These are phyloP conservation scores for Trichoderma asperelloides DNA, from an alignment of 495 filamentous ascomycete genomes.

Conservation along the genomic window DNA sequence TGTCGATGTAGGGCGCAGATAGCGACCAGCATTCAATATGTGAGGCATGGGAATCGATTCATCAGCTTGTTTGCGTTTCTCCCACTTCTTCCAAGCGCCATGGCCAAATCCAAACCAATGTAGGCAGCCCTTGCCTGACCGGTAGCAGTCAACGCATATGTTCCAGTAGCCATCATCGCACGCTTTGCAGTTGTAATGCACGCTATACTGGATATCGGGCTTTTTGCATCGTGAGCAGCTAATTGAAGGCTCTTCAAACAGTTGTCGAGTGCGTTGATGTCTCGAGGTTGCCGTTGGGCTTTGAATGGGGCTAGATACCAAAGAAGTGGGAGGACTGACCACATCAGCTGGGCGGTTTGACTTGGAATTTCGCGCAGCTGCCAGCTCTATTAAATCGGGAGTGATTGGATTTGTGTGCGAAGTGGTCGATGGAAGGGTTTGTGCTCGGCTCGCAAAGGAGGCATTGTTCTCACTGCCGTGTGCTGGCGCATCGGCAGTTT, in stretches of 20 bases:
- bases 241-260: slow-evolving; percentile 62
- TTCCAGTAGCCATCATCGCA: slow-evolving; percentile 66
- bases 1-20: slow-evolving; percentile 42
- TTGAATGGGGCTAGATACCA: not conserved
- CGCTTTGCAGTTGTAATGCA: slow-evolving; percentile 66
- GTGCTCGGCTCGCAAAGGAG: slow-evolving; percentile 7
- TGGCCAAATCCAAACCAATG: slow-evolving; percentile 71
- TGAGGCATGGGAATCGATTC: slow-evolving; percentile 48
- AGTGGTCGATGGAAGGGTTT: not conserved
- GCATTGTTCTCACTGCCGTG: not conserved
- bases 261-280: slow-evolving; percentile 25
- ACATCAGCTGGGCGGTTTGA: not conserved
- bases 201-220: slow-evolving; percentile 63
- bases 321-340: not conserved
- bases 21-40: slow-evolving; percentile 57
- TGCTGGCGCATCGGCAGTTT: not conserved
- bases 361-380: not conserved
- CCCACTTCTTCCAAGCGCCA: slow-evolving; percentile 52
- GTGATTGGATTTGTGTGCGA: not conserved
- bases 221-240: slow-evolving; percentile 60
- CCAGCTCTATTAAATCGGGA: not conserved
- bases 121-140: slow-evolving; percentile 60
- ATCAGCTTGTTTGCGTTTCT: slow-evolving; percentile 20
- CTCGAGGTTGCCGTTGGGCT: slow-evolving; percentile 12
- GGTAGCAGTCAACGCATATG: slow-evolving; percentile 72